Percentiles rank a stretch among this genome's conserved stretches.
Evolutionary conservation across 306 rosid genomes (phyloP).

Genomic region (Vachellia pachyceras): DNA sequence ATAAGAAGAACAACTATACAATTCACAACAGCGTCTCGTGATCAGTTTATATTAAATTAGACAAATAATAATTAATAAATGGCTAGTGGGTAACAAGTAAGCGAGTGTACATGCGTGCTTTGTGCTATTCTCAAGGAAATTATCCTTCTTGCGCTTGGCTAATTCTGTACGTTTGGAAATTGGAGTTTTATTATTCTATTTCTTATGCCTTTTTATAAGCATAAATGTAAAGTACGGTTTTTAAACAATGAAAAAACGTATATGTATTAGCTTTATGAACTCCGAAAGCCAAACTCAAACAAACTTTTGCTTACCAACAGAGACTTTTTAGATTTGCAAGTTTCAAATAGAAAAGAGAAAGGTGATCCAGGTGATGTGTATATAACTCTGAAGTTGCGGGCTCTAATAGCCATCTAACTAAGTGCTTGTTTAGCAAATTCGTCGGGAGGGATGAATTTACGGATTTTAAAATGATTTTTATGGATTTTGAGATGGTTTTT

Average conservation of each 20-base stretch:
- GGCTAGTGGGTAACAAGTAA: background rate
- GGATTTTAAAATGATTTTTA: too few species aligned
- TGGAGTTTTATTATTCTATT: too few species aligned
- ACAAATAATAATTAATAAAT: background rate
- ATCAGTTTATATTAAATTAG: background rate
- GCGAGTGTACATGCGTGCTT: background rate
- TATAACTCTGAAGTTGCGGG: background rate
- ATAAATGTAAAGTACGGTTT: too few species aligned
- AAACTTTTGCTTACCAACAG: background rate
- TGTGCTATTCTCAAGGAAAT: background rate
- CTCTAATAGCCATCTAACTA: background rate
- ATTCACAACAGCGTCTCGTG: background rate
- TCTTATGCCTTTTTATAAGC: too few species aligned
- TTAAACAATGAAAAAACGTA: background rate
- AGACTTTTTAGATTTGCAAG: background rate
- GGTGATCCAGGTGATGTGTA: background rate
- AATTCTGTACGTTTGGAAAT: background rate
- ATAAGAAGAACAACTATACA: background rate
- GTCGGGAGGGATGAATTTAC: too few species aligned
- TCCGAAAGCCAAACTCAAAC: background rate
- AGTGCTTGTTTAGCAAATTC: too few species aligned
- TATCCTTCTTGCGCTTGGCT: background rate
- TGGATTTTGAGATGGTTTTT: too few species aligned
- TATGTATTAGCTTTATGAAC: background rate
- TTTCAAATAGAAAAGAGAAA: background rate